Conservation (phyloP, 2,329 filamentous ascomycete species). For the Monilinia vaccinii-corymbosi region DNA sequence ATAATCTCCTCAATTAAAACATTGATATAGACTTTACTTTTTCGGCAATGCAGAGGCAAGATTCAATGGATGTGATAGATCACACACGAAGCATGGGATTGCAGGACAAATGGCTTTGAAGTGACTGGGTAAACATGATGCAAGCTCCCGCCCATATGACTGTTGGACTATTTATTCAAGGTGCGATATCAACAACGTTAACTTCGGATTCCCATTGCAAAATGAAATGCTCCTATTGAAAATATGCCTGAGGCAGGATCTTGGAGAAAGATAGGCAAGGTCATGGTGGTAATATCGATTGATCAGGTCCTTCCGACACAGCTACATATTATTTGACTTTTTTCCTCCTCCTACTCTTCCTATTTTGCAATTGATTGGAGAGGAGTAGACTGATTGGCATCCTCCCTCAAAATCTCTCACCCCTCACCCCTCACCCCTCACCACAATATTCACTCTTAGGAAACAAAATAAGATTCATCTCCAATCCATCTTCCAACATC, state of each 20-base stretch:
- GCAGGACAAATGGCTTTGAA: no score
- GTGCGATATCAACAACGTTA: no score
- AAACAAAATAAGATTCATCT: neutral
- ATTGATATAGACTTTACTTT: neutral
- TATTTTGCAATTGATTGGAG: neutral
- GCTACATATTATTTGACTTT: no score
- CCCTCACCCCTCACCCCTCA: neutral
- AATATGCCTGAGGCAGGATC: no score
- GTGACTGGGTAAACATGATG: no score
- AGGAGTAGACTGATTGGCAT: neutral
- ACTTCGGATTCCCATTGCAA: no score
- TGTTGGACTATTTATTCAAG: no score
- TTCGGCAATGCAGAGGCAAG: neutral
- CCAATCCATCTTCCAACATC: neutral
- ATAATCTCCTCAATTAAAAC: neutral
- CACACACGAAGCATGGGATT: neutral
- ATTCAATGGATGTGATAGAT: neutral
- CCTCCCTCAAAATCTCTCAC: neutral
- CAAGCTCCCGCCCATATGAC: neutral
- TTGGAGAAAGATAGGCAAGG: no score
- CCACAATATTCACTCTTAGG: neutral
- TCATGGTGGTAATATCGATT: no score
- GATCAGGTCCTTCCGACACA: no score
- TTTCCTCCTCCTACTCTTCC: neutral
- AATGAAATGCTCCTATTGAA: no score